A percentile compares a stretch with the other conserved stretches of the same genome.
Conservation (phyloP, 257 asterid genomes). For the Nicotiana tabacum region DNA sequence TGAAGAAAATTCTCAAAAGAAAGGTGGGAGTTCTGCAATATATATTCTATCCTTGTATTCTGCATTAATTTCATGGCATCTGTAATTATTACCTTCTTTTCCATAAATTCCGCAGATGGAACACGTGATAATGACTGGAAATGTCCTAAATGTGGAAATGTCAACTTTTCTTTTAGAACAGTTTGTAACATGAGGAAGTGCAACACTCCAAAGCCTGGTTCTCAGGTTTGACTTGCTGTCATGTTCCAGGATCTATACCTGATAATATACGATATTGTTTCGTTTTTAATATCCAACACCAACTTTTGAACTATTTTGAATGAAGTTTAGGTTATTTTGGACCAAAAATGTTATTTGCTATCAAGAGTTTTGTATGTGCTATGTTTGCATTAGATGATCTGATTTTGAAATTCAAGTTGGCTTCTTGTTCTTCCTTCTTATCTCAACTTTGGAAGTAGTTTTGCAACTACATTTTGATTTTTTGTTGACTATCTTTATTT, state of each 20-base stretch:
- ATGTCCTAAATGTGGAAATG: constrained; percentile 88
- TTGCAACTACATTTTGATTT: background rate
- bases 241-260: constrained; percentile 1
- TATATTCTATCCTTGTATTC: constrained; percentile 9
- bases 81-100: constrained; percentile 5
- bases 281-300: background rate
- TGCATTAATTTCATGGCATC: background rate
- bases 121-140: constrained; percentile 86
- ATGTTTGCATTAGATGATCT: background rate
- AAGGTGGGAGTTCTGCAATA: constrained; percentile 37
- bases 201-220: constrained; percentile 86
- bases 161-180: constrained; percentile 76
- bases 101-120: constrained; percentile 48
- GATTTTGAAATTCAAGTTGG: background rate
- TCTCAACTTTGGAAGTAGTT: background rate
- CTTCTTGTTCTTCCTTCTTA: background rate
- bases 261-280: background rate
- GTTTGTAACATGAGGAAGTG: constrained; percentile 96
- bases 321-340: background rate
- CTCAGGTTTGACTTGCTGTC: constrained; percentile 50
- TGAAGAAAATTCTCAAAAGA: constrained; percentile 54
- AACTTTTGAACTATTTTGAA: background rate
- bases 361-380: background rate
- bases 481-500: background rate
- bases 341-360: background rate